These are phyloP conservation scores for Linnemannia elongata DNA, from an alignment of 192 early-diverging fungal species.

Conservation along the genomic window DNA sequence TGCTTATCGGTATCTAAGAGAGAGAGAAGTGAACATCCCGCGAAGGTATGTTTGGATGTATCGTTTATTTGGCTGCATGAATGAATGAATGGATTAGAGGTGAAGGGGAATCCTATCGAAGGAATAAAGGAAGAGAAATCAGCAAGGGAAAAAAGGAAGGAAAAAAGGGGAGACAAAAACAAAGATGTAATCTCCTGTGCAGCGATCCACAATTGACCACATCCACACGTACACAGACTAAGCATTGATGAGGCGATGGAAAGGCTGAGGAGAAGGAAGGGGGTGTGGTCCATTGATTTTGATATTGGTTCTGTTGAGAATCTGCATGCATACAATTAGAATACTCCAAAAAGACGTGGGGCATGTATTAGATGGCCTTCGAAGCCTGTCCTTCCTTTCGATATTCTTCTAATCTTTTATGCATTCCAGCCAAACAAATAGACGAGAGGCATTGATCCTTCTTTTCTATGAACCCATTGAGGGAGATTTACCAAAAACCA, in stretches of 20 bases:
- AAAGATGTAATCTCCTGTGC: not conserved
- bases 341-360: not conserved
- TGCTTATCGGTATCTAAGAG: too few species aligned
- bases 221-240: not conserved
- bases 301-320: not conserved
- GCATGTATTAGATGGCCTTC: not conserved
- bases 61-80: not conserved
- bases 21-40: too few species aligned
- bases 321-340: not conserved
- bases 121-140: not conserved
- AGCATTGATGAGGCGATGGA: not conserved
- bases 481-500: not conserved
- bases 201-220: conserved; percentile 1
- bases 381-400: not conserved
- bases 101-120: not conserved
- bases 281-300: not conserved
- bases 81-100: not conserved
- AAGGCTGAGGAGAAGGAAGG: not conserved
- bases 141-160: not conserved
- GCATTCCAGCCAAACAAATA: not conserved
- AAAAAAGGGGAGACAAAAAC: not conserved
- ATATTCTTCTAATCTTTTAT: not conserved
- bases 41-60: too few species aligned
- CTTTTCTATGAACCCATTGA: not conserved
- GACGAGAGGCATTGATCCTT: not conserved